These are phyloP conservation scores for Ilyonectria mors-panacis DNA, from an alignment of 2,329 filamentous ascomycete species.

Conservation along the genomic window DNA sequence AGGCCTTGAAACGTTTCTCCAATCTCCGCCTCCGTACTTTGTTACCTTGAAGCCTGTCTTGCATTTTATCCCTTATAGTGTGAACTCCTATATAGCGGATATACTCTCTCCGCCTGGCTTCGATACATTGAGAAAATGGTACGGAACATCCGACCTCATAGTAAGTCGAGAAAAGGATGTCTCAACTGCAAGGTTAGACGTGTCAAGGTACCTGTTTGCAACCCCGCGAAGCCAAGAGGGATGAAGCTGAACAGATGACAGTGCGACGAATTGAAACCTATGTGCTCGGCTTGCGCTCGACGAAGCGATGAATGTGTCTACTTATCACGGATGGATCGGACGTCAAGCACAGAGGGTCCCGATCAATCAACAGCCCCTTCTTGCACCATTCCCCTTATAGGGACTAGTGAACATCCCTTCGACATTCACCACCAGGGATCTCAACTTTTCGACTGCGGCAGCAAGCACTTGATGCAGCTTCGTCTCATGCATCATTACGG, in stretches of 20 bases:
- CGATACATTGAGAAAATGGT: background rate
- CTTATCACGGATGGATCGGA: background rate
- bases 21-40: too few relatives aligned
- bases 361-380: background rate
- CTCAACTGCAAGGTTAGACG: constrained; percentile 12
- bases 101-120: too few relatives aligned
- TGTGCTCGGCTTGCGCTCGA: constrained; percentile 8
- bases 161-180: constrained; percentile 15
- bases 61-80: too few relatives aligned
- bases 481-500: constrained; percentile 17
- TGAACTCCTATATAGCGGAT: too few relatives aligned
- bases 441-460: constrained; percentile 4
- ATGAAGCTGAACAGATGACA: background rate
- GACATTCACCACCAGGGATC: background rate
- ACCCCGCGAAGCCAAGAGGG: background rate
- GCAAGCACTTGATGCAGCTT: constrained; percentile 12
- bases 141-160: constrained; percentile 12
- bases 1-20: too few relatives aligned
- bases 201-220: constrained; percentile 3
- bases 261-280: constrained; percentile 15
- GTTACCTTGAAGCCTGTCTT: too few relatives aligned
- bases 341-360: background rate
- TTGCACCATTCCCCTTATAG: background rate
- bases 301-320: constrained; percentile 11
- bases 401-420: background rate